Evolutionary conservation across 1,284 basidiomycete species (phyloP), one percentile per base, ranked within the genome.

Genomic region (Ceratobasidium sp.): DNA sequence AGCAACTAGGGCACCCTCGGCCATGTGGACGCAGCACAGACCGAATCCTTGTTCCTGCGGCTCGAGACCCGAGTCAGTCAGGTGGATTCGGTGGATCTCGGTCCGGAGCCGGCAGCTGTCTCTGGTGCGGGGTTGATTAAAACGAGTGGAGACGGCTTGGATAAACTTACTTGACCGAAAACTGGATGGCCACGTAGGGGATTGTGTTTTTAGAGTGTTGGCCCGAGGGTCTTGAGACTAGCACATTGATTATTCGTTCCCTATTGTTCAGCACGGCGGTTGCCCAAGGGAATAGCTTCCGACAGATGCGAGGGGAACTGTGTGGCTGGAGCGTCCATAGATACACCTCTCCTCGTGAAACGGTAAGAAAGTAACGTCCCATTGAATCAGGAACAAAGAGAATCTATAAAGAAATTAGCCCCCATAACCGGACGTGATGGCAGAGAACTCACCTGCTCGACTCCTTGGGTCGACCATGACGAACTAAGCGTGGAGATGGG

Each of bases 301-400:
- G 71, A 35, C 71, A 74, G 33, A 16, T 44, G 23, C 38, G 71
- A 14, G 71, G 71, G 30, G 23, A 10, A 12, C 71, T 46, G 44
- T 64, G 20, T 27, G 71, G 71, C 44, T 64, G 59, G 57, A 74
- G 35, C 41, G 71, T 74, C 71, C 71, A 74, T 7, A 74, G 46
- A n/a, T 4, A 33, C 3, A 74, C 59, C 20, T 23, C 27, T 14
- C 41, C 33, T 18, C 44, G 71, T 10, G 71, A 50, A 33, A 74
- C 59, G 48, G 57, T 60, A 18, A 74, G 33, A 38, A 74, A 74
- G 59, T 46, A 74, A 5, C 71, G 57, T 30, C 71, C 71, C 59
- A 74, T 60, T 3, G 71, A 27, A 23, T 52, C 71, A 30, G 71
- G 71, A 23, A 74, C 71, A 62, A 74, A 74, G 14, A 50, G 23